Percentiles rank a stretch among this genome's conserved stretches.
These are phyloP conservation scores for Lentinula edodes DNA, from an alignment of 768 basidiomycete genomes.

Conservation along the genomic window DNA sequence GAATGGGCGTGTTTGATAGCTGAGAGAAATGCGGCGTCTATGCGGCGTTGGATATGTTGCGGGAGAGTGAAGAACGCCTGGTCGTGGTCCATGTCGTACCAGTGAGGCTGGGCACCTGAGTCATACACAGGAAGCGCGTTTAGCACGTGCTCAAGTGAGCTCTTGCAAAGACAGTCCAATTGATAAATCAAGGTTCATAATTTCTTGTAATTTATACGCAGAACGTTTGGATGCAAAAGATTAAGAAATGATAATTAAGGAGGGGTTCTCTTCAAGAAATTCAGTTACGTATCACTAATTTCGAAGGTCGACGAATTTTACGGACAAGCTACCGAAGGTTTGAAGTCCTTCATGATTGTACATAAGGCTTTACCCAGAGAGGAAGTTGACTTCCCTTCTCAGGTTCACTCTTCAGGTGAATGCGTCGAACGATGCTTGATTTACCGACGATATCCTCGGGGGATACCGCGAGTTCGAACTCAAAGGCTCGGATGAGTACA, in stretches of 20 bases:
- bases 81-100: not conserved
- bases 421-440: conserved; percentile 10
- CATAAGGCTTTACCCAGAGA: conserved; percentile 9
- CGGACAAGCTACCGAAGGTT: too few relatives aligned
- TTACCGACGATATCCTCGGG: conserved; percentile 34
- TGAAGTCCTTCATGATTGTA: not conserved
- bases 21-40: conserved; percentile 45
- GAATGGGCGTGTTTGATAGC: not conserved
- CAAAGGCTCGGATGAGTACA: conserved; percentile 43
- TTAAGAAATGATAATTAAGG: too few relatives aligned
- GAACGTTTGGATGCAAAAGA: too few relatives aligned
- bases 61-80: conserved; percentile 25
- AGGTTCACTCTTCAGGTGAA: conserved; percentile 18
- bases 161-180: too few relatives aligned
- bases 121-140: too few relatives aligned
- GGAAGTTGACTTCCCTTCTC: conserved; percentile 21
- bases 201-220: too few relatives aligned
- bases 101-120: too few relatives aligned
- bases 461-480: conserved; percentile 49
- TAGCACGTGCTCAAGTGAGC: too few relatives aligned
- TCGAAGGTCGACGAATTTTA: too few relatives aligned
- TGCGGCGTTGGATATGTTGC: conserved; percentile 31
- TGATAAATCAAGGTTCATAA: too few relatives aligned
- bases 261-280: too few relatives aligned
- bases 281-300: too few relatives aligned